phyloP scores from a whole-genome alignment of 768 basidiomycete species.

The Strobilomyces dryophilus region DNA sequence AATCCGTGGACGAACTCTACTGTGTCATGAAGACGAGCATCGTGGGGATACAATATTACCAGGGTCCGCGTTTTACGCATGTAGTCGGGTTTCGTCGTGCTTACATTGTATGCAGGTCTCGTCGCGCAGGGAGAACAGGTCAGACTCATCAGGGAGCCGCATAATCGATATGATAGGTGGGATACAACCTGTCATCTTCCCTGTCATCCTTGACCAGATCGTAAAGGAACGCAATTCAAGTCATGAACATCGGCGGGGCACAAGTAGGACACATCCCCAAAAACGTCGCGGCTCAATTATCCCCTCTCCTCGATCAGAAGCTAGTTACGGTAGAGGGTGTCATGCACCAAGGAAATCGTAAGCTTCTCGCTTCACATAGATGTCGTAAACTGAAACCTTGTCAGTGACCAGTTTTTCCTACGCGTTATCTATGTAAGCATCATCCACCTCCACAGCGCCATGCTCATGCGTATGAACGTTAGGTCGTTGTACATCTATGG shows the following conservation, averaged over 20 bases:
- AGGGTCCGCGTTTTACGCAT: conserved; percentile 36
- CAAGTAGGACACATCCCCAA: conserved; percentile 84
- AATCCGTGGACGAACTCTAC: conserved; percentile 64
- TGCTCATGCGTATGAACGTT: neutral
- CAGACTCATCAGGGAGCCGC: conserved; percentile 58
- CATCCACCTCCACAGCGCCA: neutral
- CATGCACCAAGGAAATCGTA: conserved; percentile 64
- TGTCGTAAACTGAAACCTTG: conserved; percentile 1
- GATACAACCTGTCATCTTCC: neutral
- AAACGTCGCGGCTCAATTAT: conserved; percentile 51
- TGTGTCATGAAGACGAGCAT: conserved; percentile 54
- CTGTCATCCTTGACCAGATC: neutral
- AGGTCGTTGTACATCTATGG: conserved; percentile 76
- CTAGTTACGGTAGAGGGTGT: conserved; percentile 69
- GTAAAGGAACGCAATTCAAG: conserved; percentile 72
- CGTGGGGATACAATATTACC: conserved; percentile 84
- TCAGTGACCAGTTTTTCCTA: conserved; percentile 46
- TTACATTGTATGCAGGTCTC: conserved; percentile 46
- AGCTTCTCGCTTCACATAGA: neutral
- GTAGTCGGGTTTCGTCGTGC: neutral
- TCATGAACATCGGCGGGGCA: conserved; percentile 65
- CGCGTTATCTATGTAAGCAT: conserved; percentile 57
- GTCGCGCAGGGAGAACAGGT: conserved; percentile 82
- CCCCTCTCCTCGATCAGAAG: conserved; percentile 65
- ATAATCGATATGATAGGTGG: conserved; percentile 65